Conservation (phyloP, 257 asterid genomes). For the Plantago elongata region DNA sequence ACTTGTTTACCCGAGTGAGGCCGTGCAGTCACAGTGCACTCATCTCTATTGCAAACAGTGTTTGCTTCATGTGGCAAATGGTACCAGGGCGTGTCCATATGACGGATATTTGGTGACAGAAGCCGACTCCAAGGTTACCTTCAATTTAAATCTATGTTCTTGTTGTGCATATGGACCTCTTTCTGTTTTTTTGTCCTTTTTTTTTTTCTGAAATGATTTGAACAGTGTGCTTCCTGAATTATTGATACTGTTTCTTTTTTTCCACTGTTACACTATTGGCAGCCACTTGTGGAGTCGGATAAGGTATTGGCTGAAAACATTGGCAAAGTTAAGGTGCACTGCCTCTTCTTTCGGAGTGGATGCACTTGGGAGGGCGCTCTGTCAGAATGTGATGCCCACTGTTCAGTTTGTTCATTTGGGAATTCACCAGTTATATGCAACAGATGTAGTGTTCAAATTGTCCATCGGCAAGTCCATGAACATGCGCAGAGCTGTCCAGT, state of each 20-base stretch:
- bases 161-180: too few relatives aligned
- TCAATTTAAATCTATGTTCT: too few relatives aligned
- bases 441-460: conserved; percentile 77
- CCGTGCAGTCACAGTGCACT: conserved; percentile 81
- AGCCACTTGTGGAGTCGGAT: conserved; percentile 58
- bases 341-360: conserved; percentile 83
- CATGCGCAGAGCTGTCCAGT: conserved; percentile 88
- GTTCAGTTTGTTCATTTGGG: conserved; percentile 74
- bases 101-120: conserved; percentile 91
- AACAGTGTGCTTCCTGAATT: neutral
- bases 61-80: conserved; percentile 68
- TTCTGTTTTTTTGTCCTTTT: conserved; percentile 4
- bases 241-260: conserved; percentile 13
- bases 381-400: conserved; percentile 68
- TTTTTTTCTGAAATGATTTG: conserved; percentile 6
- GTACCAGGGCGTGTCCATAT: conserved; percentile 82
- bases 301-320: conserved; percentile 66
- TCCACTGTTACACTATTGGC: conserved; percentile 31
- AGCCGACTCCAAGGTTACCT: conserved; percentile 69
- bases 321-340: conserved; percentile 80
- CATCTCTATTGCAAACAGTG: conserved; percentile 95
- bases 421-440: conserved; percentile 85
- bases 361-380: conserved; percentile 91
- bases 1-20: conserved; percentile 82
- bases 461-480: conserved; percentile 95